These are phyloP conservation scores for Tricholoma terreum DNA, from an alignment of 768 basidiomycete genomes.

Conservation along the genomic window DNA sequence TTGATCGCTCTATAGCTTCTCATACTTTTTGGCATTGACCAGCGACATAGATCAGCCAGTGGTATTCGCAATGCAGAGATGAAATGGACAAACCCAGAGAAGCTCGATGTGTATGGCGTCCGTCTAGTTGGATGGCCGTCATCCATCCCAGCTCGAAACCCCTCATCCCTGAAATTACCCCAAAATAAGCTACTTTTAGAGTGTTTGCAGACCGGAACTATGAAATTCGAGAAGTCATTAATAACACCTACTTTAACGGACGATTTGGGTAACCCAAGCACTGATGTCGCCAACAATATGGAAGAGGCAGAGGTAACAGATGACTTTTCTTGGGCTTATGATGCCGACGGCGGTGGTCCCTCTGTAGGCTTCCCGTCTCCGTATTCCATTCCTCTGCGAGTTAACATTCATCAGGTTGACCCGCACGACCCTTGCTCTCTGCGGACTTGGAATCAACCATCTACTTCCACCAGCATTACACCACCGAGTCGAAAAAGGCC, in stretches of 20 bases:
- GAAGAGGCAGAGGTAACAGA: conserved; percentile 22
- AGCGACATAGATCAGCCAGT: conserved; percentile 41
- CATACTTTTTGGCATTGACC: neutral
- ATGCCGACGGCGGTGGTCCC: conserved; percentile 28
- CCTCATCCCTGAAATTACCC: conserved; percentile 50
- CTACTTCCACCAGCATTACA: neutral
- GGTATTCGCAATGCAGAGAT: conserved; percentile 67
- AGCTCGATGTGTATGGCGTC: conserved; percentile 55
- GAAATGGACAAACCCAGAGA: conserved; percentile 71
- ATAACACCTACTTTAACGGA: conserved; percentile 4
- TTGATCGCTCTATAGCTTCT: conserved; percentile 3
- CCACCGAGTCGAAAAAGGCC: conserved; percentile 28
- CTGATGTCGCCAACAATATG: conserved; percentile 3
- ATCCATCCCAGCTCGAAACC: conserved; percentile 56
- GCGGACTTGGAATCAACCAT: neutral
- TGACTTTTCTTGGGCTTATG: conserved; percentile 45
- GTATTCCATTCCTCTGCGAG: neutral
- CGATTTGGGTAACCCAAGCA: neutral
- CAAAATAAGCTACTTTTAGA: conserved; percentile 57
- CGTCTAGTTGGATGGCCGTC: conserved; percentile 63
- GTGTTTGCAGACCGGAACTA: conserved; percentile 42
- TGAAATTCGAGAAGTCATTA: conserved; percentile 44
- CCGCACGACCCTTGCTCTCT: neutral
- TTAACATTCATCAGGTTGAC: conserved; percentile 5
- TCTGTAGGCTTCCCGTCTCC: conserved; percentile 3